Base-by-base conservation (phyloP, 1,139 yeast species). In the Hemisphaericaspora subhashii region DNA sequence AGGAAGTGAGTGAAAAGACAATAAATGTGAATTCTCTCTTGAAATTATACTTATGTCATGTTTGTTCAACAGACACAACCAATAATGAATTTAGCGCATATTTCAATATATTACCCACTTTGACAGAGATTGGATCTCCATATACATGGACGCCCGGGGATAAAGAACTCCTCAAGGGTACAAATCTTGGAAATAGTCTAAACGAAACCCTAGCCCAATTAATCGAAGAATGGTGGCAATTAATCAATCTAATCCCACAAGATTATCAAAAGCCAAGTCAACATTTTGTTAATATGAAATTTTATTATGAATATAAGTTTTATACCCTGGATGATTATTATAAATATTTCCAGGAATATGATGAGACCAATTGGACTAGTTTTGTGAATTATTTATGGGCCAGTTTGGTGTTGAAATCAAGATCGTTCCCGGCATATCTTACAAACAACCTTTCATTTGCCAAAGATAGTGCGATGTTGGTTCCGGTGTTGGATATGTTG, bases 321-420 rank as follows among this genome's bases (percentile, higher is more conserved):
- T 66, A 73, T 47, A 55, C 60, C 1, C 69, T 68, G 18, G 62
- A 66, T 9, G 75, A 70, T 40, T 47, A 64, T 26, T 52, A 60
- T 44, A 47, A 53, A 11, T 68, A 62, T 46, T 51, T 70, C 22
- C 39, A 34, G 1, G 50, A 51, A 3, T 25, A 25, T 25, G 58
- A 55, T 15, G 38, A 31, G 3, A 48, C 55, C 5, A 70, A 73
- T 41, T 83, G 89, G 89, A 73, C 83, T 2, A 66, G 79, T 41
- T 83, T 83, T 51, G 69, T 79, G 1, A 72, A 81, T 21, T 89
- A 82, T 54, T 54, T 83, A 8, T 89, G 96, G 96, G 79, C 92
- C 0, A 66, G 77, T 29, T 68, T 79, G 40, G 83, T 87, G 10
- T 72, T 86, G 47, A 74, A 81, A 31, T 83, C 95, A 1, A 71